These are phyloP conservation scores for Aspergillus campestris DNA, from an alignment of 495 filamentous ascomycete species.

Conservation along the genomic window DNA sequence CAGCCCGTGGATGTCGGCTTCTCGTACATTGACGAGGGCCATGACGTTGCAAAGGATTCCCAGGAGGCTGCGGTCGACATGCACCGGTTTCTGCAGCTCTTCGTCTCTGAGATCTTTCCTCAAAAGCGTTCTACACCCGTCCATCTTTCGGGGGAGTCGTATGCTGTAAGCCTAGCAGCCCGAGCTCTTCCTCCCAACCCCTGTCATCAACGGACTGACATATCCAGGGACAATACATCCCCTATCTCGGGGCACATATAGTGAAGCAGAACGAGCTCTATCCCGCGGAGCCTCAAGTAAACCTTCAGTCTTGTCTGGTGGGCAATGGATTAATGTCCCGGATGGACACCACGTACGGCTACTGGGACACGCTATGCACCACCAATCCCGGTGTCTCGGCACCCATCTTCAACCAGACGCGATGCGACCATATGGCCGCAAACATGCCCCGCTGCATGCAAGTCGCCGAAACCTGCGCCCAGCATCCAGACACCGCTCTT, in stretches of 20 bases:
- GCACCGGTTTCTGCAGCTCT: conserved; percentile 34
- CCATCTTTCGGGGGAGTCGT: conserved; percentile 28
- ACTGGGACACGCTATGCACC: conserved; percentile 39
- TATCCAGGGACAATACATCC: conserved; percentile 29
- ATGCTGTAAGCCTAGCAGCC: conserved; percentile 18
- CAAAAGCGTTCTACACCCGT: conserved; percentile 16
- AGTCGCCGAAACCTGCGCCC: conserved; percentile 20
- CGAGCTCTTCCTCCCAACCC: background rate
- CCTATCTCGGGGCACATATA: conserved; percentile 26
- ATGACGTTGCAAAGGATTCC: conserved; percentile 20
- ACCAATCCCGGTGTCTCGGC: conserved; percentile 30
- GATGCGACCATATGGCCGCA: conserved; percentile 35
- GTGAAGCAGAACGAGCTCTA: conserved; percentile 26
- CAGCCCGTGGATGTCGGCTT: conserved; percentile 38
- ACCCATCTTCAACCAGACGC: conserved; percentile 35
- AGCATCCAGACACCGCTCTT: conserved; percentile 20
- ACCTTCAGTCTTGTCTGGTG: conserved; percentile 28
- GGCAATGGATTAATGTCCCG: conserved; percentile 33
- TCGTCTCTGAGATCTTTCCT: conserved; percentile 33
- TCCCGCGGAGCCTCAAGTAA: conserved; percentile 18
- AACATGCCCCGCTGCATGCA: conserved; percentile 36
- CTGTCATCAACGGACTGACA: conserved; percentile 1
- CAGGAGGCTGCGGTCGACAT: conserved; percentile 26
- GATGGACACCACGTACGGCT: conserved; percentile 25
- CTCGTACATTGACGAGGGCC: conserved; percentile 31